Evolutionary conservation across 441 rosid genomes (phyloP).

Genomic region (Metrosideros polymorpha): DNA sequence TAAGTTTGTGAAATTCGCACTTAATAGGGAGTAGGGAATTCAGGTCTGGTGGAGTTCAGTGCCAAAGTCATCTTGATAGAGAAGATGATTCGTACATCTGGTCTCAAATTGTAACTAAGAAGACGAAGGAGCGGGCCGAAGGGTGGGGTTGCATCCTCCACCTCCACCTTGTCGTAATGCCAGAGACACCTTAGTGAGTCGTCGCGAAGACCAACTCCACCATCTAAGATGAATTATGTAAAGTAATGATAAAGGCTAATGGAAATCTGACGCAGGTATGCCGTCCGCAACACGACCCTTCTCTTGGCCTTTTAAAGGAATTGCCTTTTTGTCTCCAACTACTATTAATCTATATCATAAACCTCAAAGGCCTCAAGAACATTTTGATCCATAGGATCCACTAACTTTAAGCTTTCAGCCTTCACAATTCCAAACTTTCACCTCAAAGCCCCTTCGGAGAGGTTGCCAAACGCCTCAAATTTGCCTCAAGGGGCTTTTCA

Average conservation of each 20-base stretch:
- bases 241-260: neutral
- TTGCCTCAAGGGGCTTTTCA: too few species aligned
- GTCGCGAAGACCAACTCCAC: neutral
- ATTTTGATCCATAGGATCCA: neutral
- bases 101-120: neutral
- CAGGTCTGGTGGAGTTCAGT: neutral
- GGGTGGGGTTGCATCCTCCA: neutral
- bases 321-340: neutral
- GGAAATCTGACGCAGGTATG: neutral
- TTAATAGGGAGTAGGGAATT: neutral
- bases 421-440: too few species aligned
- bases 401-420: too few species aligned
- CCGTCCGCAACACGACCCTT: neutral
- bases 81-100: neutral
- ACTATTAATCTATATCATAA: neutral
- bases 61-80: neutral
- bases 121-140: neutral
- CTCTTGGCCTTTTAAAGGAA: neutral
- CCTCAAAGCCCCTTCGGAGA: too few species aligned
- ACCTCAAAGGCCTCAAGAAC: neutral
- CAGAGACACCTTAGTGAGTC: neutral
- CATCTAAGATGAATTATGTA: neutral
- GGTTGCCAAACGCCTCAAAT: too few species aligned
- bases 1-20: neutral
- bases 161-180: neutral